These are phyloP conservation scores for Russula griseocarnosa DNA, from an alignment of 768 basidiomycete genomes.

Conservation along the genomic window DNA sequence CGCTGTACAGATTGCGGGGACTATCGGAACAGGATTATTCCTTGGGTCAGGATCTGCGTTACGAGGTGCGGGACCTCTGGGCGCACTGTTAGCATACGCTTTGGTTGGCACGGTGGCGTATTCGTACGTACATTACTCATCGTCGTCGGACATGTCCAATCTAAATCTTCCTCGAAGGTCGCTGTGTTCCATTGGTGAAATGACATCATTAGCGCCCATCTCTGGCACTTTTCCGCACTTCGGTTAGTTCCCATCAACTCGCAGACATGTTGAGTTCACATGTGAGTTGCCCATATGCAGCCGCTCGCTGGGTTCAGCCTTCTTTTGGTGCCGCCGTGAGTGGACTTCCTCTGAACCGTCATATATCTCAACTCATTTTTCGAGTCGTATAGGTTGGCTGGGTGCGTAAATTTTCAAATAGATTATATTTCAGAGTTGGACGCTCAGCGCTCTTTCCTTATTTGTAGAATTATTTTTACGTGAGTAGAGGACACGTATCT, in stretches of 20 bases:
- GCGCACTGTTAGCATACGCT: slow-evolving; percentile 60
- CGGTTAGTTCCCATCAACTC: slow-evolving; percentile 37
- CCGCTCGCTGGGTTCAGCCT: slow-evolving; percentile 39
- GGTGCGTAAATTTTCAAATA: slow-evolving; percentile 28
- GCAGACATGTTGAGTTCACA: not conserved
- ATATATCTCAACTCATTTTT: not conserved
- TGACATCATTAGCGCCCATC: slow-evolving; percentile 77
- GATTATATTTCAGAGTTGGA: not conserved
- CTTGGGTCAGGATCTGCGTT: slow-evolving; percentile 65
- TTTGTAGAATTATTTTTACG: slow-evolving; percentile 51
- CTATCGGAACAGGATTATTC: slow-evolving; percentile 71
- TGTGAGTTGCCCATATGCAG: slow-evolving; percentile 3
- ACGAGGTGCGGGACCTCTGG: slow-evolving; percentile 57
- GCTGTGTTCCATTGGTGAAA: slow-evolving; percentile 66
- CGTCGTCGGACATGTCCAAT: slow-evolving; percentile 24
- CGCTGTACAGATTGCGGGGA: slow-evolving; percentile 58
- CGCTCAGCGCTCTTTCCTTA: not conserved
- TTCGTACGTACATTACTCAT: slow-evolving; percentile 40
- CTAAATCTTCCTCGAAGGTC: slow-evolving; percentile 37
- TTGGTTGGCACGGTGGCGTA: slow-evolving; percentile 66
- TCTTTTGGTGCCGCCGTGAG: slow-evolving; percentile 37
- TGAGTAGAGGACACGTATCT: slow-evolving; percentile 31
- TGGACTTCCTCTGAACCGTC: slow-evolving; percentile 20
- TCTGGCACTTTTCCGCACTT: slow-evolving; percentile 77
- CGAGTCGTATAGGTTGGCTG: slow-evolving; percentile 30